These are phyloP conservation scores for Colletotrichum siamense DNA, from an alignment of 2,329 filamentous ascomycete genomes.

Conservation along the genomic window DNA sequence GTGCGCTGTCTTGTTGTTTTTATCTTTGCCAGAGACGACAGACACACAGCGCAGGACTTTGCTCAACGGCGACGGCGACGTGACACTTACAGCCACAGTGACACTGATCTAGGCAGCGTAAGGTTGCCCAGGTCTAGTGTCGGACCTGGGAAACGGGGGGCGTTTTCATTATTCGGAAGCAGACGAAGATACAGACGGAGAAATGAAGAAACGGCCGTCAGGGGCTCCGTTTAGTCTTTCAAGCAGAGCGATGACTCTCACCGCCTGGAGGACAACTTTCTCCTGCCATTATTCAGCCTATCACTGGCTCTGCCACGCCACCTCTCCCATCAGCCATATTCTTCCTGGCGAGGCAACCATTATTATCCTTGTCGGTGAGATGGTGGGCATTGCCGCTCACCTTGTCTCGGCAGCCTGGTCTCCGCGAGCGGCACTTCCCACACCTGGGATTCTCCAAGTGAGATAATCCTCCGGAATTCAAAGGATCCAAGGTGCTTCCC, in stretches of 20 bases:
- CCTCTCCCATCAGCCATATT: not conserved
- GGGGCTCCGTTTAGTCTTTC: not conserved
- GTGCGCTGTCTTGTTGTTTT: not conserved
- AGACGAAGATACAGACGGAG: not conserved
- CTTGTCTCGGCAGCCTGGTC: conserved; percentile 13
- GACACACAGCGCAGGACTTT: not conserved
- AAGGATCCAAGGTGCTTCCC: not conserved
- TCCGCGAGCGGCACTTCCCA: not conserved
- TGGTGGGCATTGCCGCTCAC: conserved; percentile 5
- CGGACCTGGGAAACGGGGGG: not conserved
- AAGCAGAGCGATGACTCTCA: not conserved
- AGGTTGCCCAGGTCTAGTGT: not conserved
- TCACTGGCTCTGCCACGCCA: conserved; percentile 4
- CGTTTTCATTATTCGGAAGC: not conserved
- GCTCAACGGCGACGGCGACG: not conserved
- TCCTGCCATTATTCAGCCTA: not conserved
- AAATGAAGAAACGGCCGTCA: not conserved
- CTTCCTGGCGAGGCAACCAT: conserved; percentile 3
- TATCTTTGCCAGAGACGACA: not conserved
- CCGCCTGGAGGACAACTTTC: not conserved
- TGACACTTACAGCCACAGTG: not conserved
- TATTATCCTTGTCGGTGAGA: conserved; percentile 15
- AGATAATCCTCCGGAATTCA: not conserved
- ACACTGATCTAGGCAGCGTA: not conserved
- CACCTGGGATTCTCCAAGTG: not conserved